phyloP scores from a whole-genome alignment of 192 early-diverging fungal genomes.

The Coemansia sp. region DNA sequence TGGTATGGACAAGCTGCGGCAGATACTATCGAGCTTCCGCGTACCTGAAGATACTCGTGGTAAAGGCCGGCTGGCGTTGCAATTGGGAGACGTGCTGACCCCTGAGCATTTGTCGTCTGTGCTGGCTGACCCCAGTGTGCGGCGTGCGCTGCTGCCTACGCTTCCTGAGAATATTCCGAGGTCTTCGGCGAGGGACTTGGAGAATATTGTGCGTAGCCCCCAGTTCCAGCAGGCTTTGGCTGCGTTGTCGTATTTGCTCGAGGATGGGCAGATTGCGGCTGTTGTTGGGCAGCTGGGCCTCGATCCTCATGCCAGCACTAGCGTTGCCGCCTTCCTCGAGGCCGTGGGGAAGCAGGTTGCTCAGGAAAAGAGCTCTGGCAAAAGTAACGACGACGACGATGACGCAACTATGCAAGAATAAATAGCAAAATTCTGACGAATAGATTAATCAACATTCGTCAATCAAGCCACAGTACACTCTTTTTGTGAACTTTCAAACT shows the following conservation, averaged over 20 bases:
- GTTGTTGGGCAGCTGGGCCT: conserved; percentile 56
- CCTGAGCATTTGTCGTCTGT: conserved; percentile 36
- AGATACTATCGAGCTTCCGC: conserved; percentile 34
- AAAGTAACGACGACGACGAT: conserved; percentile 8
- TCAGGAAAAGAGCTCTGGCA: conserved; percentile 24
- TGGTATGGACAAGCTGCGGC: conserved; percentile 35
- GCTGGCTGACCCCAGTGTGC: conserved; percentile 35
- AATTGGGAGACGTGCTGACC: conserved; percentile 52
- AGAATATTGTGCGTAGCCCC: conserved; percentile 44
- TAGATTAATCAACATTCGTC: not conserved
- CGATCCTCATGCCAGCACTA: conserved; percentile 42
- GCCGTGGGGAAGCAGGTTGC: conserved; percentile 53
- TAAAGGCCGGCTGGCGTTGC: conserved; percentile 4
- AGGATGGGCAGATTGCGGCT: conserved; percentile 54
- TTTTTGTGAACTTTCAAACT: not conserved
- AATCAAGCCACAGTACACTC: not conserved
- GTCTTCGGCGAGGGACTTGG: conserved; percentile 21
- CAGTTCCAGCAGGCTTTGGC: conserved; percentile 59
- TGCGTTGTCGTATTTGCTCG: conserved; percentile 48
- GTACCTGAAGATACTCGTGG: conserved; percentile 19
- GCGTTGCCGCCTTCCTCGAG: conserved; percentile 51
- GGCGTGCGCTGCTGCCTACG: conserved; percentile 48
- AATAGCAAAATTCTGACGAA: not conserved
- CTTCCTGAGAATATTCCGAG: conserved; percentile 41
- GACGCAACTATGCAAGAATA: conserved; percentile 31